Evolutionary conservation across 768 basidiomycete species (phyloP).

Genomic region (Agrocybe chaxingu): DNA sequence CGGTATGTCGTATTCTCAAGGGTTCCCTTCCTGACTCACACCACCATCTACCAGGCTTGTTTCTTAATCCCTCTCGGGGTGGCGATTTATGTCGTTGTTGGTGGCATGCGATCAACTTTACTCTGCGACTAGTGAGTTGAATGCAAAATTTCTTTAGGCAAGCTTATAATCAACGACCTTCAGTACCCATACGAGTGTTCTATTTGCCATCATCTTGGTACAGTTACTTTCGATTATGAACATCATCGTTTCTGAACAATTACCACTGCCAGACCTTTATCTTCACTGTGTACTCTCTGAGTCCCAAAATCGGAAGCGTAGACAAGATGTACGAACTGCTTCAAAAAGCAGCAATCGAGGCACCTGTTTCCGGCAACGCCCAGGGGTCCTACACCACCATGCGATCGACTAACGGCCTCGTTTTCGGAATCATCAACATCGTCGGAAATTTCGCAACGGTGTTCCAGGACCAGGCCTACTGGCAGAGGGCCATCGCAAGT

Average conservation of each 20-base stretch:
- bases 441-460: constrained; percentile 75
- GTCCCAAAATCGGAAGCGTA: constrained; percentile 75
- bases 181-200: constrained; percentile 83
- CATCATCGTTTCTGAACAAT: no score
- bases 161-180: not conserved
- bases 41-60: constrained; percentile 50
- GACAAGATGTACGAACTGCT: constrained; percentile 78
- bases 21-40: not conserved
- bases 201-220: constrained; percentile 79
- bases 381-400: constrained; percentile 84
- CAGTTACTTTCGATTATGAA: no score
- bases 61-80: constrained; percentile 90
- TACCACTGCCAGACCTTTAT: constrained; percentile 31
- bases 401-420: constrained; percentile 70
- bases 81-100: constrained; percentile 83
- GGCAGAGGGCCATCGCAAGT: constrained; percentile 89
- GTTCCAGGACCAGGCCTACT: constrained; percentile 74
- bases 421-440: constrained; percentile 86
- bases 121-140: constrained; percentile 77
- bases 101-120: constrained; percentile 83
- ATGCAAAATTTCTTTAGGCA: not conserved
- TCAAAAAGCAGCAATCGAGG: constrained; percentile 42
- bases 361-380: constrained; percentile 79
- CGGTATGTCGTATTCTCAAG: constrained; percentile 36
- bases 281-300: constrained; percentile 83